These are phyloP conservation scores for Massospora cicadina DNA, from an alignment of 371 early-diverging fungal genomes.

Conservation along the genomic window DNA sequence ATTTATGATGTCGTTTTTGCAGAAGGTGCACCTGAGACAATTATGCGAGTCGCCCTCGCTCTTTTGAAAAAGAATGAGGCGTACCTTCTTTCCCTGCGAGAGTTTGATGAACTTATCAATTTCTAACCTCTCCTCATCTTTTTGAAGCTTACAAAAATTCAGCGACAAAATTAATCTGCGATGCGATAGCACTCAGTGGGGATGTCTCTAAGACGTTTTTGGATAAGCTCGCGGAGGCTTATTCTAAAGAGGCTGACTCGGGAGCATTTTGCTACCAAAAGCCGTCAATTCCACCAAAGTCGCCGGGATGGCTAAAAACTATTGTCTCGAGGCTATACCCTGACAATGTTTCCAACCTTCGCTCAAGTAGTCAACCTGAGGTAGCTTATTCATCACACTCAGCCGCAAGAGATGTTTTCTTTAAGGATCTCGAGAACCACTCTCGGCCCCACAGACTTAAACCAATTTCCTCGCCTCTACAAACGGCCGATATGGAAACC, in stretches of 20 bases:
- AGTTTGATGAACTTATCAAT: slow-evolving; percentile 3
- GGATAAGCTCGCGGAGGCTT: slow-evolving; percentile 2
- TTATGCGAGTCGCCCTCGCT: slow-evolving; percentile 79
- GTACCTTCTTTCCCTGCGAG: neutral
- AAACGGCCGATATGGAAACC: neutral
- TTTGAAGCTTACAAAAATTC: slow-evolving; percentile 2
- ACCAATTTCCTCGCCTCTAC: neutral
- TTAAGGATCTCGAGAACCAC: slow-evolving; percentile 1
- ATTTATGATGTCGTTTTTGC: slow-evolving; percentile 82
- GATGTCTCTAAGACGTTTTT: neutral
- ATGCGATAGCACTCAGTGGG: neutral
- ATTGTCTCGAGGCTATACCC: neutral
- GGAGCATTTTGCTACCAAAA: neutral
- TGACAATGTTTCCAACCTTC: neutral
- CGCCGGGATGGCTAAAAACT: neutral
- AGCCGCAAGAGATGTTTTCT: neutral
- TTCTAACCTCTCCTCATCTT: neutral
- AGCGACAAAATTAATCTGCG: slow-evolving; percentile 6
- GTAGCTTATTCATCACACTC: neutral
- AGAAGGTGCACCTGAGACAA: slow-evolving; percentile 54
- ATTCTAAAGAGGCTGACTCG: neutral
- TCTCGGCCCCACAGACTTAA: neutral
- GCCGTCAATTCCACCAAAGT: neutral
- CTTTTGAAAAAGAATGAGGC: slow-evolving; percentile 14
- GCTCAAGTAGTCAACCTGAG: neutral